Evolutionary conservation across 306 rosid species (phyloP).

Genomic region (Vigna radiata): DNA sequence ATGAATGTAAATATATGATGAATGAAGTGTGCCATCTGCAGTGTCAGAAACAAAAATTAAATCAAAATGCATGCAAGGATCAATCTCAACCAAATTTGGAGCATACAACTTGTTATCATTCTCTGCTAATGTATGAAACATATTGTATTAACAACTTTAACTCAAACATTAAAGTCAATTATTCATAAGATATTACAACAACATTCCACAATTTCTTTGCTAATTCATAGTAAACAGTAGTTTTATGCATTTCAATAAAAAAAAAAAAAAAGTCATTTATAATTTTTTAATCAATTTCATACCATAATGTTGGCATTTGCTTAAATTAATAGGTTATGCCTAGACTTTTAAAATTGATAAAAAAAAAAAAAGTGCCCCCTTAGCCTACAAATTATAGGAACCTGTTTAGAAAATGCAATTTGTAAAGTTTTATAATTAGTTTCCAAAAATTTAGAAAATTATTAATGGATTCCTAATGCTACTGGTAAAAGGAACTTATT

Average conservation of each 20-base stretch:
- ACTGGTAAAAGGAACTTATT: no score
- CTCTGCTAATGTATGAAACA: neutral
- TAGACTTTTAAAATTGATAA: neutral
- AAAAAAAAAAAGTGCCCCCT: neutral
- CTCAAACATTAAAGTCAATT: no score
- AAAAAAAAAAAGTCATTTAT: no score
- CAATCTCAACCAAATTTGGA: slow-evolving; percentile 19
- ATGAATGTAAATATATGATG: slow-evolving; percentile 80
- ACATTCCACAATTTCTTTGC: neutral
- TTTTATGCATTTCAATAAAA: no score
- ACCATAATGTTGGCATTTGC: no score
- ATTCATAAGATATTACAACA: no score
- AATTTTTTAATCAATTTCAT: no score
- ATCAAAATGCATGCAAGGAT: neutral
- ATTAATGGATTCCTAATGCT: no score
- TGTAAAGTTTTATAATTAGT: no score
- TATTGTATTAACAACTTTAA: neutral
- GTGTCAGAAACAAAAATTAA: neutral
- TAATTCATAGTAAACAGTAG: no score
- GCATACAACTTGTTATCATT: slow-evolving; percentile 3
- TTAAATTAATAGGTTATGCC: no score
- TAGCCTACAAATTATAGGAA: neutral
- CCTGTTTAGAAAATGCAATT: neutral
- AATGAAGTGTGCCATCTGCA: slow-evolving; percentile 95
- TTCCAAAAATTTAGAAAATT: no score